Base-by-base conservation (phyloP, 768 basidiomycete species). In the Agaricus sinodeliciosus region DNA sequence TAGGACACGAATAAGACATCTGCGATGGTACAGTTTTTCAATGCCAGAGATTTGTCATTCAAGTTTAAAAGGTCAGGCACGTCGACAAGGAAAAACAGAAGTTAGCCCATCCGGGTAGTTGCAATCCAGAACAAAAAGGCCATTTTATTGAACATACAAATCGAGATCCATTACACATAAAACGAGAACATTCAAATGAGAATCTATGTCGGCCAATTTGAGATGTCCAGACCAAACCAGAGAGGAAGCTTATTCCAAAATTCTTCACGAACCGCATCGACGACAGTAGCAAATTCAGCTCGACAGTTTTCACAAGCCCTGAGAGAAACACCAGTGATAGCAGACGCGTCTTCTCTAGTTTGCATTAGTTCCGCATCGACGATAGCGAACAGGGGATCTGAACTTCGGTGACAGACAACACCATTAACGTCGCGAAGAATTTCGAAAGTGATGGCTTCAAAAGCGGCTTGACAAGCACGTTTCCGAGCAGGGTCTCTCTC, bases 401-500 rank as follows among this genome's bases (percentile, higher is more conserved):
- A 81, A 58, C 76, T 82, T 42, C 84, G 78, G 57, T 84, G 79
- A 54, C 74, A 77, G 16, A 82, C 72, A 51, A 84, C 75, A 9
- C 84, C 85, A 63, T 85, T 86, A 57, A 85, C 77, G 59, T 88
- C 86, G 45, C 83, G 78, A 51, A 89, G 73, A 43, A 89, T 77
- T 58, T 88, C 82, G 62, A 87, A 87, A 3, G 84, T 85, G 56
- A 86, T 80, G 9, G 78, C 76, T 61, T 88, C 87, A 59, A 87
- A 89, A 2, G 84, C 83, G 18, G 82, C 72, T 65, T 83, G 83
- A 64, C 86, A 89, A 19, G 77, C 67, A 26, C 82, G 78, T 57
- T 73, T 74, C 28, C 67, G 68, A 28, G 70, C 56, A 3, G 70
- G 65, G 57, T 79, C 72, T 8, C 68, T 51, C 35, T 82, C 77